phyloP scores from a whole-genome alignment of 805 yeast genomes.

The Kregervanrija fluxuum region DNA sequence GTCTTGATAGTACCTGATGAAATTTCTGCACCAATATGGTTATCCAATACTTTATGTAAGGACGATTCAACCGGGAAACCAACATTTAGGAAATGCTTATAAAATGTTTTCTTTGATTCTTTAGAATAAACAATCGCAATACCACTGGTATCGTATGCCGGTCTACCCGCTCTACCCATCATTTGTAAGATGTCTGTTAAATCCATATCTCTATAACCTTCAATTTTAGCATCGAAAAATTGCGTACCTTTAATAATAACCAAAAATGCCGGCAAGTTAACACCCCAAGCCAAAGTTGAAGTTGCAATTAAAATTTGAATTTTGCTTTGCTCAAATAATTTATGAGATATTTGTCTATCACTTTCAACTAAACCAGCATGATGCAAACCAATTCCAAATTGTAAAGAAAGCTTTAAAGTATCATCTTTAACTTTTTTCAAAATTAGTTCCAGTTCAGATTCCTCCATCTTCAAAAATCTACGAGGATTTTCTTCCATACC shows the following conservation, averaged over 20 bases:
- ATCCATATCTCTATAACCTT: constrained; percentile 74
- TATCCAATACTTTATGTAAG: constrained; percentile 66
- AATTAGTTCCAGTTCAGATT: constrained; percentile 47
- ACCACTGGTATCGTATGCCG: constrained; percentile 73
- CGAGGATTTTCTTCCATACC: constrained; percentile 75
- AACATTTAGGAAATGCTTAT: constrained; percentile 68
- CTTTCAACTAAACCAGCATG: constrained; percentile 76
- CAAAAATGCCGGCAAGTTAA: constrained; percentile 72
- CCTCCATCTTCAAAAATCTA: constrained; percentile 59
- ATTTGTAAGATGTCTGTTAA: constrained; percentile 73
- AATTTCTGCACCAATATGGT: constrained; percentile 78
- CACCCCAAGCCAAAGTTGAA: constrained; percentile 86
- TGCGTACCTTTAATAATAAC: constrained; percentile 76
- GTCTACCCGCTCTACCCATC: constrained; percentile 86
- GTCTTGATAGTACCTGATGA: constrained; percentile 59
- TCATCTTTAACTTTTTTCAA: constrained; percentile 68
- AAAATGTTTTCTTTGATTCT: constrained; percentile 66
- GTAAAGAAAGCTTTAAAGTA: constrained; percentile 64
- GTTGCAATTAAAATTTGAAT: constrained; percentile 72
- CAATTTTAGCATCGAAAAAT: constrained; percentile 54
- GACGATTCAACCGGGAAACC: constrained; percentile 84
- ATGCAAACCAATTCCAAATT: constrained; percentile 75
- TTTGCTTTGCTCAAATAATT: constrained; percentile 58
- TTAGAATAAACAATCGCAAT: constrained; percentile 71
- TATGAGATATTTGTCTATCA: constrained; percentile 65